A percentile compares a stretch with the other conserved stretches of the same genome.
Conservation (phyloP, 495 filamentous ascomycete genomes). For the Cetradonia linearis region DNA sequence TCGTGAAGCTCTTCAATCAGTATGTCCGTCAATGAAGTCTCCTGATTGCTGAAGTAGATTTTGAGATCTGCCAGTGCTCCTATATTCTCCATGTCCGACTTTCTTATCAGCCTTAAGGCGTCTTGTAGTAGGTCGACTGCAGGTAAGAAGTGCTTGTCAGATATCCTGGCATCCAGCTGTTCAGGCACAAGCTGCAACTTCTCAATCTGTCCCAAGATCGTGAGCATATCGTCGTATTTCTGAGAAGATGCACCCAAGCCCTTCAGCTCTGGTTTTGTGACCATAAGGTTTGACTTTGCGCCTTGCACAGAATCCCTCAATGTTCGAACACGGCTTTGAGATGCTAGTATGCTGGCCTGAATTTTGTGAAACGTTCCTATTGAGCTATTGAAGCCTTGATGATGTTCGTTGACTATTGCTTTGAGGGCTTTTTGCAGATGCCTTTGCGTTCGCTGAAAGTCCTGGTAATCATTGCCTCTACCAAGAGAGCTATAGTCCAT, state of each 20-base stretch:
- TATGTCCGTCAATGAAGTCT: conserved; percentile 84
- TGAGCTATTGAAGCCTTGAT: conserved; percentile 97
- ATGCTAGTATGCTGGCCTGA: conserved; percentile 80
- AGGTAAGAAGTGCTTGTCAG: conserved; percentile 87
- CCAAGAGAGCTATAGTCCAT: conserved; percentile 91
- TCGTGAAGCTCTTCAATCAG: conserved; percentile 93
- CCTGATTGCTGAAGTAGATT: conserved; percentile 85
- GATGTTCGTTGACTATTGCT: conserved; percentile 93
- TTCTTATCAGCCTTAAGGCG: conserved; percentile 68
- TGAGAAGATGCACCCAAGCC: conserved; percentile 75
- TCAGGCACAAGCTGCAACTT: conserved; percentile 86
- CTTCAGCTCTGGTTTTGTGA: conserved; percentile 85
- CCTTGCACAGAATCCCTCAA: conserved; percentile 74
- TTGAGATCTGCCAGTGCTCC: conserved; percentile 78
- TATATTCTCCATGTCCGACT: conserved; percentile 83
- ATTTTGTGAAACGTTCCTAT: conserved; percentile 99
- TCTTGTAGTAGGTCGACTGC: conserved; percentile 88
- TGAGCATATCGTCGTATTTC: conserved; percentile 83
- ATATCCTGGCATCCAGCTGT: conserved; percentile 82
- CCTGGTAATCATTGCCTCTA: conserved; percentile 71
- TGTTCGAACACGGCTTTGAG: conserved; percentile 71
- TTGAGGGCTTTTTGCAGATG: conserved; percentile 85
- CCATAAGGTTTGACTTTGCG: conserved; percentile 70
- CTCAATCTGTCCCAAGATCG: conserved; percentile 73
- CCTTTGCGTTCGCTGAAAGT: conserved; percentile 70